Base-by-base conservation (phyloP, 2,329 filamentous ascomycete species). In the Trichoderma sp. region DNA sequence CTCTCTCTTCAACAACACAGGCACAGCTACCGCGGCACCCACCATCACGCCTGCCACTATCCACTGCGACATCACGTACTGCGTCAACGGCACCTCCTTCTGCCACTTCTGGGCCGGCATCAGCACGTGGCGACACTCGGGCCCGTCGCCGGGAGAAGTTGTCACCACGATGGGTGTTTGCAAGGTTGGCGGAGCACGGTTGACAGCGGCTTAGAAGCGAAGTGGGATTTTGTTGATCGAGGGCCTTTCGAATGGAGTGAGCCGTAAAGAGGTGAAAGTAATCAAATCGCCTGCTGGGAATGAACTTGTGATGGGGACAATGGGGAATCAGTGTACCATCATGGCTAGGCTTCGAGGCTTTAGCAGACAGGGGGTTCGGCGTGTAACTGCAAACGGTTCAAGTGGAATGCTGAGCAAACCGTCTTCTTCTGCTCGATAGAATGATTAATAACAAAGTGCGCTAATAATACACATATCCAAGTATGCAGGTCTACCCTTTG, bases 31-130 rank as follows among this genome's bases (percentile, higher is more conserved):
- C 22, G 42, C 42, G 5, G 22, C 19, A 5, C 29, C 64, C 13
- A 48, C 50, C 29, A 25, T 35, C 32, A 39, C 60, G 13, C n/a
- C 63, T 15, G 53, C 19, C 10, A 12, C 57, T 13, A 61, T 74
- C 48, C 61, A 73, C 59, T 81, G 80, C 73, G 74, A 78, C 64
- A 74, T 77, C 70, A 69, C 70, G 27, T 80, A 79, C 71, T 80
- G 80, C 73, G 76, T 77, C 50, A 71, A 74, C 17, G 69, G 71
- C 15, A 74, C 73, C 4, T 75, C 75, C 3, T 81, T 77, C 75
- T 81, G 80, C 71, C 76, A 79, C 69, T 79, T 76, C 71, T 82
- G 79, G 75, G 74, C 72, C 27, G 79, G 79, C 17, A 70, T 80
- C 53, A 80, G 77, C 7, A 72, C 72, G n/a, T 80, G 74, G 68